Base-by-base conservation (phyloP, 768 basidiomycete genomes). In the Leccinum sublutescens region DNA sequence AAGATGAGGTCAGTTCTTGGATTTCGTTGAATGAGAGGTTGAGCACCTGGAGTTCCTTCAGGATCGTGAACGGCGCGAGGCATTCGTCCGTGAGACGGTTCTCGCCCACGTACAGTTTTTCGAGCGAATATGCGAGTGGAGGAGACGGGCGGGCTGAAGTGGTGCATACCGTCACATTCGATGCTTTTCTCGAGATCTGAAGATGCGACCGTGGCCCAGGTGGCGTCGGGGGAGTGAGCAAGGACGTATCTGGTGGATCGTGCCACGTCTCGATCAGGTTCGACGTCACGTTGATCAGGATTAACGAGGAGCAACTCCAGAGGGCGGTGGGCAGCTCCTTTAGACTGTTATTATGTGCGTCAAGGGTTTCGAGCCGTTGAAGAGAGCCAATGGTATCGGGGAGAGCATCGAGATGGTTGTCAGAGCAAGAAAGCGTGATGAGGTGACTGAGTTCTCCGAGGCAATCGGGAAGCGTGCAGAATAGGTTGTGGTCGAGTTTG, bases 1-100 rank as follows among this genome's bases (percentile, higher is more conserved):
- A 95, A 31, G 80, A 76, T 0, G 83, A 74, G 0, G 96, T 94
- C 48, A 98, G 81, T 66, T 95, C 92, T 72, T 89, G 88, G 48
- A 99, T 89, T 56, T 93, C 86, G 73, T 99, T 99, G 79, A 97
- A 98, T 27, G 91, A 93, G 19, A 98, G 78, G 65, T 98, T 98
- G 58, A 99, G 82, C 2, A 93, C 85, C 2, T 78, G 80, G 11
- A 99, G 82, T 63, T 90, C 86, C 59, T 84, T 83, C 66, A 98
- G 79, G 43, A 91, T 78, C 66, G 86, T 88, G 29, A 98, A 74
- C 0, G 86, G 83, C 19, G 84, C 85, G 29, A 97, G 81, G 10
- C 83, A 80, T 47, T 95, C 91, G 66, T 95, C 91, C 10, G 84
- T 85, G 19, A 98, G 78, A 31, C 79, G 80, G 73, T 98, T 99